A percentile compares a stretch with the other conserved stretches of the same genome.
phyloP scores from a whole-genome alignment of 495 filamentous ascomycete genomes.

The Neurospora sp. region DNA sequence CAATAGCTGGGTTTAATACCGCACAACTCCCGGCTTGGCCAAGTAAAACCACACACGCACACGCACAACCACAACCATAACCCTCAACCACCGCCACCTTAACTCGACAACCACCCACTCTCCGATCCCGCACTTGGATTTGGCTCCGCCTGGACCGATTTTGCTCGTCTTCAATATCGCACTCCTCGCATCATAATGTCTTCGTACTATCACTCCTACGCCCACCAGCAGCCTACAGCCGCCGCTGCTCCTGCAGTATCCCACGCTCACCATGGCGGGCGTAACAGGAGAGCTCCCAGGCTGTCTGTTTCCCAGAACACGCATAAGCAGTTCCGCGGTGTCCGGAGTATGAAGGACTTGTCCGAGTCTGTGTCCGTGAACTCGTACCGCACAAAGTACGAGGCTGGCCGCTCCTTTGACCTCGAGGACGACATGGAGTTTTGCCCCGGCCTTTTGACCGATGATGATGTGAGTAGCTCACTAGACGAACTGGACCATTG shows the following conservation, averaged over 20 bases:
- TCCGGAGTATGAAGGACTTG: slow-evolving; percentile 80
- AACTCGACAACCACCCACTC: slow-evolving; percentile 17
- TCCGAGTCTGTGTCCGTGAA: slow-evolving; percentile 64
- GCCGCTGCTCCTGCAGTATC: slow-evolving; percentile 41
- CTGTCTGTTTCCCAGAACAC: slow-evolving; percentile 68
- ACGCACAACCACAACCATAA: slow-evolving; percentile 10
- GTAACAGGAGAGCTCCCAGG: slow-evolving; percentile 79
- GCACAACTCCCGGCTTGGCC: slow-evolving; percentile 13
- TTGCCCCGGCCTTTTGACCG: slow-evolving; percentile 85
- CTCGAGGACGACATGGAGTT: slow-evolving; percentile 96
- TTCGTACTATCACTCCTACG: slow-evolving; percentile 62
- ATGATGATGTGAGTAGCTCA: slow-evolving; percentile 76
- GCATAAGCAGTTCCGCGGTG: slow-evolving; percentile 74
- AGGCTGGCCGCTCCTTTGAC: slow-evolving; percentile 90
- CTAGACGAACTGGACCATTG: not conserved
- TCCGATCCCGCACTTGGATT: slow-evolving; percentile 12
- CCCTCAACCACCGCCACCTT: slow-evolving; percentile 2
- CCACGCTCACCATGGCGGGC: slow-evolving; percentile 71
- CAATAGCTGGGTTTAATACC: slow-evolving; percentile 12
- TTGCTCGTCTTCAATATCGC: slow-evolving; percentile 6
- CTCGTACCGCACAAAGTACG: slow-evolving; percentile 74
- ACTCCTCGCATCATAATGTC: slow-evolving; percentile 50
- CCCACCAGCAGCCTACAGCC: slow-evolving; percentile 50
- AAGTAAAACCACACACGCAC: slow-evolving; percentile 9
- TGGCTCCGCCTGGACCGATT: not conserved